Base-by-base conservation (phyloP, 1,139 yeast species). In the Kurtzmaniella natalensis region DNA sequence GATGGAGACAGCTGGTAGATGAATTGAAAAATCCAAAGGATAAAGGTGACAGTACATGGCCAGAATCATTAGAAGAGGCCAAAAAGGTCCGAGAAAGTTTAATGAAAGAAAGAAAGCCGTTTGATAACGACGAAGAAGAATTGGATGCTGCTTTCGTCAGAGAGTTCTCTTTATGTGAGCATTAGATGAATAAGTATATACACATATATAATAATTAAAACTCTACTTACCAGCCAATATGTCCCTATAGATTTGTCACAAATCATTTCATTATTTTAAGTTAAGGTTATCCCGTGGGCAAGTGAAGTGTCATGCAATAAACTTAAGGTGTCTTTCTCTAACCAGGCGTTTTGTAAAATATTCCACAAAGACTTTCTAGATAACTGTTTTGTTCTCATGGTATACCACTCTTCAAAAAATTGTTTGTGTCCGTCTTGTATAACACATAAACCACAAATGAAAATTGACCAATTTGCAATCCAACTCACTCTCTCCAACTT, bases 51-150 rank as follows among this genome's bases (percentile, higher is more conserved):
- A 14, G 26, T 17, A 13, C 38, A 8, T 47, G 54, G 50, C 51
- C 50, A 3, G 45, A 45, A 8, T 25, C 42, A 3, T 30, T 37
- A 10, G 32, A 32, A 22, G 35, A 34, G 16, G 16, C 25, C 14
- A 37, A 41, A 19, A 18, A 34, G 2, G 30, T 48, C 2, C 45
- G 72, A 27, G 46, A 41, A 23, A 41, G 47, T 18, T 47, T 67
- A 28, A 64, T 65, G 67, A 43, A 45, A n/a, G 71, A 66, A 38
- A 46, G 72, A 37, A 25, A 46, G 5, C 37, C 36, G 4, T 31
- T 16, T 9, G 35, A 32, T 11, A 34, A 36, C 7, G 42, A 35
- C 6, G 45, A 35, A 1, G 46, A 42, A n/a, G 44, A 39, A 15
- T 37, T 20, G 3, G 47, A 41, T 18, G 29, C 27, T 8, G 46